Conservation (phyloP, 2,329 filamentous ascomycete species). For the Pseudocercospora cruenta region DNA sequence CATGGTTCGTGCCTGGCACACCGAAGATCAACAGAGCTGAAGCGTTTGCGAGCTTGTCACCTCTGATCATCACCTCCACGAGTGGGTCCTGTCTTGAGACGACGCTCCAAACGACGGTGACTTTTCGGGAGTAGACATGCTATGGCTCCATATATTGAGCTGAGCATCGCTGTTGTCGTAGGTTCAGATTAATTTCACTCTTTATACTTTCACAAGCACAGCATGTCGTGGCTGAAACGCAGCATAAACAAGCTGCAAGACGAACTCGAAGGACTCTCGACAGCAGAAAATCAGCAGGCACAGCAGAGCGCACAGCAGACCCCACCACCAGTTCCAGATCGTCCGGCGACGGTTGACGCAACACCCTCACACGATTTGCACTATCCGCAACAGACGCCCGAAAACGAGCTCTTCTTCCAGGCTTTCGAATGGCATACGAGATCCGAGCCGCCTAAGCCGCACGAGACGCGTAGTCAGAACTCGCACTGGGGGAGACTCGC, state of each 20-base stretch:
- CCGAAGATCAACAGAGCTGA: neutral
- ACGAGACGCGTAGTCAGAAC: constrained; percentile 49
- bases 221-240: constrained; percentile 18
- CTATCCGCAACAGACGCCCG: constrained; percentile 26
- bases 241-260: constrained; percentile 13
- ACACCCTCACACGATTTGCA: neutral
- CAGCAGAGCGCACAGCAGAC: constrained; percentile 8
- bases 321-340: constrained; percentile 9
- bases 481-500: constrained; percentile 40
- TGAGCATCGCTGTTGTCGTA: neutral
- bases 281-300: neutral
- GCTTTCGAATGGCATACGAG: constrained; percentile 75
- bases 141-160: neutral
- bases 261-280: constrained; percentile 2
- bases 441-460: constrained; percentile 36
- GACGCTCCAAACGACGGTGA: neutral
- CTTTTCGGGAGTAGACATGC: constrained; percentile 4
- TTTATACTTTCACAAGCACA: neutral
- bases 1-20: neutral
- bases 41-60: neutral
- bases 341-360: neutral
- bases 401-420: constrained; percentile 62
- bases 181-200: neutral
- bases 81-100: neutral
- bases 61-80: neutral